Conservation (phyloP, 176 grass and related monocot species). For the Carex kokanica region DNA sequence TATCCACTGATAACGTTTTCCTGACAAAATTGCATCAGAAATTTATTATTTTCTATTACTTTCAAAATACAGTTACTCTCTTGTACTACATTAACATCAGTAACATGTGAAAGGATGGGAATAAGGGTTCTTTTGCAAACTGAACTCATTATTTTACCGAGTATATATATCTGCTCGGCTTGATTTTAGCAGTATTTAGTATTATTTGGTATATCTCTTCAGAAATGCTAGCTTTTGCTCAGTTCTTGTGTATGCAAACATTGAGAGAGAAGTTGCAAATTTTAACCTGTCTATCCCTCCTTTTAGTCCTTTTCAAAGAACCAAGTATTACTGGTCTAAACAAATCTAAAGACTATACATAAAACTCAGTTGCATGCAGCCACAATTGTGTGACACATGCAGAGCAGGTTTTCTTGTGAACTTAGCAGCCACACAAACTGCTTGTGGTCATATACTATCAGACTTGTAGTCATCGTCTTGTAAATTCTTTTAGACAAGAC, state of each 20-base stretch:
- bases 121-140: not conserved
- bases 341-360: not conserved
- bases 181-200: not conserved
- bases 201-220: not conserved
- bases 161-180: not conserved
- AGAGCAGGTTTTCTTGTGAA: not conserved
- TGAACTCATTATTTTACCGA: slow-evolving; percentile 3
- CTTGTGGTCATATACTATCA: not conserved
- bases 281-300: not conserved
- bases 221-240: not conserved
- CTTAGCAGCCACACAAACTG: not conserved
- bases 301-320: not conserved
- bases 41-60: slow-evolving; percentile 16
- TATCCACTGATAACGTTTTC: slow-evolving; percentile 31
- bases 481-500: not conserved
- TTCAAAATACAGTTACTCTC: not conserved
- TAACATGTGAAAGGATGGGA: not conserved
- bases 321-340: not conserved
- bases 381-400: not conserved
- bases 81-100: not conserved
- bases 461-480: not conserved
- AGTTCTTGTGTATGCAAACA: not conserved
- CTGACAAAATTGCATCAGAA: slow-evolving; percentile 19
- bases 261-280: not conserved
- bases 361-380: not conserved